Base-by-base conservation (phyloP, 768 basidiomycete species). In the Suillus subalutaceus region DNA sequence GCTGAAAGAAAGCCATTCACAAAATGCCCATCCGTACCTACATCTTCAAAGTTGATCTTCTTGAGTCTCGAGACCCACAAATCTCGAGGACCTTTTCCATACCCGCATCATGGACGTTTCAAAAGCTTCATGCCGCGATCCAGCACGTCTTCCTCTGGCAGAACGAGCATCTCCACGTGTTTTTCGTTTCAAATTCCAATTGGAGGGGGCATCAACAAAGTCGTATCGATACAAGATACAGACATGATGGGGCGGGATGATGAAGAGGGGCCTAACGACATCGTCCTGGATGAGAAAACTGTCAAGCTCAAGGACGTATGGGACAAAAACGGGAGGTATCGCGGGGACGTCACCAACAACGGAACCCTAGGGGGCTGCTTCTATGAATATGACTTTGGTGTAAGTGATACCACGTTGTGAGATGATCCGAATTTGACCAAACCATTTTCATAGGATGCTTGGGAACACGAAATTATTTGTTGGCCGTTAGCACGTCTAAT, bases 371-470 rank as follows among this genome's bases (percentile, higher is more conserved):
- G 63, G 63, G 52, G 61, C 50, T 68, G 64, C 68, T 61, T 62
- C 62, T 72, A 72, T 62, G 38, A 69, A n/a, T 71, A 73, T 35
- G 72, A 71, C 56, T 73, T 73, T 50, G 72, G 70, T 44, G 65
- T 70, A 64, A 62, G 67, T 50, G 18, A 38, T 15, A 16, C 35
- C 23, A 35, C 32, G 53, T 37, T 35, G 41, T 32, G 9, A 20
- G 7, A n/a, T 16, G 20, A 18, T 41, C 50, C 15, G 26, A 55
- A 44, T 37, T 63, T 46, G 56, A 37, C 10, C n/a, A 41, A 43
- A 10, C 12, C 43, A 16, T 30, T 44, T 20, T 60, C 6, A 26
- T 46, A 73, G 72, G 72, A 73, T 61, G 52, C 69, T 46, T 73
- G 72, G 72, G 72, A 72, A n/a, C 72, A 71, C 32, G 44, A 67